These are phyloP conservation scores for Ophiostoma australiae DNA, from an alignment of 2,329 filamentous ascomycete genomes.

Conservation along the genomic window DNA sequence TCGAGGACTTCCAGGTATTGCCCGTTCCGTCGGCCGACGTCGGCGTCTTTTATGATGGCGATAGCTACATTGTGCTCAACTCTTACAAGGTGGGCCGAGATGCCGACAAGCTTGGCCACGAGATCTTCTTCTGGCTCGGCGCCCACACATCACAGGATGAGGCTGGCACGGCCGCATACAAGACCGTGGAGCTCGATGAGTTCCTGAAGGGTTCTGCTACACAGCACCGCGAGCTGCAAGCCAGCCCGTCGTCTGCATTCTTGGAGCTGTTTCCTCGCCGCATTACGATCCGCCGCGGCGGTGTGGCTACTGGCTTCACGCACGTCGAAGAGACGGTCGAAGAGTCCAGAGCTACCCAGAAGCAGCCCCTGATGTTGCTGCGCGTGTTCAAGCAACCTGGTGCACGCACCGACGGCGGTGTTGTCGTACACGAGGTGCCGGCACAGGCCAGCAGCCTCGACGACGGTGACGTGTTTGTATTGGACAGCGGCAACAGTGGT, in stretches of 20 bases:
- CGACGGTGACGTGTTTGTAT: constrained; percentile 60
- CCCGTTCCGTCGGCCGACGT: constrained; percentile 53
- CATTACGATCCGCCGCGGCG: constrained; percentile 56
- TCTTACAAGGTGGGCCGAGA: constrained; percentile 39
- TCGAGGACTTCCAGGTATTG: constrained; percentile 62
- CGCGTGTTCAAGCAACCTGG: constrained; percentile 55
- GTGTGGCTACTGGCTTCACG: constrained; percentile 57
- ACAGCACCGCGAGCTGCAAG: constrained; percentile 62
- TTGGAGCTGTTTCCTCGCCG: constrained; percentile 52
- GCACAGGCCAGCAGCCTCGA: constrained; percentile 58
- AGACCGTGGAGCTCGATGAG: constrained; percentile 66
- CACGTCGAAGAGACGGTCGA: constrained; percentile 51
- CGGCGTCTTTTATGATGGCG: constrained; percentile 61
- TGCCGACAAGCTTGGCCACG: constrained; percentile 45
- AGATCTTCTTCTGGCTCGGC: constrained; percentile 68
- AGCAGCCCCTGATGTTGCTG: constrained; percentile 47
- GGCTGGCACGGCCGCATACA: constrained; percentile 64
- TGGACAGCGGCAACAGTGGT: constrained; percentile 48
- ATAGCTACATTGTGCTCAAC: constrained; percentile 62
- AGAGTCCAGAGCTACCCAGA: constrained; percentile 29
- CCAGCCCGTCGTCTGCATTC: constrained; percentile 55
- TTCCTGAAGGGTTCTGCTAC: constrained; percentile 57
- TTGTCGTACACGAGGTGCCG: constrained; percentile 50
- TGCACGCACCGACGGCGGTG: constrained; percentile 39
- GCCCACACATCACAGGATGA: constrained; percentile 62